A percentile compares a stretch with the other conserved stretches of the same genome.
Evolutionary conservation across 768 basidiomycete genomes (phyloP).

Genomic region (Rhizopogon vesiculosus): DNA sequence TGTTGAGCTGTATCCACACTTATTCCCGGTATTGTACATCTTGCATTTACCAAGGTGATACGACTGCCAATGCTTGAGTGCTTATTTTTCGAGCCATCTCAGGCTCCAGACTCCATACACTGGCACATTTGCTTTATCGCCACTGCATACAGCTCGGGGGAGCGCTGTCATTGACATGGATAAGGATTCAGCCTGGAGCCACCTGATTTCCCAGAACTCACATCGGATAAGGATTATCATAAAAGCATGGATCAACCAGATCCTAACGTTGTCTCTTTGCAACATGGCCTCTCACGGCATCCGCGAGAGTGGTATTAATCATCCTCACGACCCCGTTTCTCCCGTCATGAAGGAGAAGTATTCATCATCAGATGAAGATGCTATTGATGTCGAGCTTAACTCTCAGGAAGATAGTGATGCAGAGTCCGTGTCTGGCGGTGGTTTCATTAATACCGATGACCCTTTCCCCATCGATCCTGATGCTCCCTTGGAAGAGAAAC

Average conservation of each 20-base stretch:
- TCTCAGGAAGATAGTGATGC: constrained; percentile 3
- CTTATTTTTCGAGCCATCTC: neutral
- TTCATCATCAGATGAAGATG: constrained; percentile 1
- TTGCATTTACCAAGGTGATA: neutral
- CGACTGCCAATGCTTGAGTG: neutral
- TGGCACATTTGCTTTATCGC: neutral
- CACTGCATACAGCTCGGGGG: neutral
- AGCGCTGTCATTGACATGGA: neutral
- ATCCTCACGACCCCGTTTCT: neutral
- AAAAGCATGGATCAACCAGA: neutral
- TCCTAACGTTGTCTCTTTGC: neutral
- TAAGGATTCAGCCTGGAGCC: neutral
- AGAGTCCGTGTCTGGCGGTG: neutral
- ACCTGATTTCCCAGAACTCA: neutral
- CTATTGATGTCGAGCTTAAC: constrained; percentile 2
- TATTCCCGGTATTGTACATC: neutral
- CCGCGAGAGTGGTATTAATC: neutral
- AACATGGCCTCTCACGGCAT: neutral
- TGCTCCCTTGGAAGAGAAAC: constrained; percentile 34
- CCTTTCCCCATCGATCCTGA: constrained; percentile 54
- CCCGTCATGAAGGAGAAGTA: neutral
- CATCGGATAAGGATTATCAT: constrained; percentile 5
- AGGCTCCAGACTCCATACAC: neutral
- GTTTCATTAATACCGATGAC: constrained; percentile 10
- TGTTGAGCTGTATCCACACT: neutral